Conservation (phyloP, 176 grass and related monocot species). For the Rhipidocladum racemiflorum region DNA sequence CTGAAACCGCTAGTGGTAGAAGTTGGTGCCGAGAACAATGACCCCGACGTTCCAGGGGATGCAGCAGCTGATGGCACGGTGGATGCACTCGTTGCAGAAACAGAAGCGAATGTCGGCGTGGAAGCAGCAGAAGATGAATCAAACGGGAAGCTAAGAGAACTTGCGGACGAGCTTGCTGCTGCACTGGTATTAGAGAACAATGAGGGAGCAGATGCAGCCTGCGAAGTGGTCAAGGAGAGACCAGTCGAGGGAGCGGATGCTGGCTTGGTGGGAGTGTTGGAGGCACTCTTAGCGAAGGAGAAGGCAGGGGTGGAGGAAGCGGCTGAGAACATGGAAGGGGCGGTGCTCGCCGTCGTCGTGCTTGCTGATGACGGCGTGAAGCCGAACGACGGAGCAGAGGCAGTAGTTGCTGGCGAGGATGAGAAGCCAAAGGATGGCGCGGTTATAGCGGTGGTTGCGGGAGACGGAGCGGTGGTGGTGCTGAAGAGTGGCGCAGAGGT, state of each 20-base stretch:
- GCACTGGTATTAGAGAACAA: slow-evolving; percentile 38
- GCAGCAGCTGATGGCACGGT: slow-evolving; percentile 18
- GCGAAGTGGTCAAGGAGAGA: slow-evolving; percentile 53
- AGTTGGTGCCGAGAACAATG: slow-evolving; percentile 46
- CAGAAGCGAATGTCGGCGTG: slow-evolving; percentile 31
- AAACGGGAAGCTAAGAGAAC: slow-evolving; percentile 40
- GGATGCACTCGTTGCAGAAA: slow-evolving; percentile 31
- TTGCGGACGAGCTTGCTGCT: slow-evolving; percentile 33
- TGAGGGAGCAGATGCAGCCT: slow-evolving; percentile 40
- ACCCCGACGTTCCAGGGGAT: slow-evolving; percentile 39
- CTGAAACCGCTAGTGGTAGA: slow-evolving; percentile 42
- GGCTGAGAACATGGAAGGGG: slow-evolving; percentile 41
- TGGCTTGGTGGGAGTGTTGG: slow-evolving; percentile 15
- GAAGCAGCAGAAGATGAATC: slow-evolving; percentile 41
- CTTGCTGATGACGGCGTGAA: slow-evolving; percentile 26
- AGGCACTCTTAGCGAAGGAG: slow-evolving; percentile 35
- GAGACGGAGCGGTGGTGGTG: slow-evolving; percentile 28
- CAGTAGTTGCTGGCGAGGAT: slow-evolving; percentile 23
- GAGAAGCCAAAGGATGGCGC: slow-evolving; percentile 33
- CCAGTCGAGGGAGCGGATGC: slow-evolving; percentile 37
- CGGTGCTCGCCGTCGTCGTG: slow-evolving; percentile 8
- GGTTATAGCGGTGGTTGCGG: slow-evolving; percentile 19
- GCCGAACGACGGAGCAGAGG: slow-evolving; percentile 31
- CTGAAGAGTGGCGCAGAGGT: slow-evolving; percentile 35
- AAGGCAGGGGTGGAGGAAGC: slow-evolving; percentile 36